Percentiles rank a stretch among this genome's conserved stretches.
Evolutionary conservation across 306 rosid species (phyloP).

Genomic region (Castanea crenata): DNA sequence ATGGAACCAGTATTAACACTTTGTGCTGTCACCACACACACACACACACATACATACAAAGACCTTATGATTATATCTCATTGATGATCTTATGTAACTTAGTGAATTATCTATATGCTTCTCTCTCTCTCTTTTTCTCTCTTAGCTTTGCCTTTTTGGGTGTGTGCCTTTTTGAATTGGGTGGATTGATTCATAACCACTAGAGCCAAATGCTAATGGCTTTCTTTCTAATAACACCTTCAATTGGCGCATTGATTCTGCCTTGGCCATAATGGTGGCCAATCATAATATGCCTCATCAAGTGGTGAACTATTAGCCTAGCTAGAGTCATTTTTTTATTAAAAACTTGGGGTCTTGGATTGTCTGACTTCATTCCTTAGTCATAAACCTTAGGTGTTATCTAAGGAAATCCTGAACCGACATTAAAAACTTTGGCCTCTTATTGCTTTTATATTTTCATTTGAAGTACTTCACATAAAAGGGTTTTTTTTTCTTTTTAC

Average conservation of each 20-base stretch:
- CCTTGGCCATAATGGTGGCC: constrained; percentile 22
- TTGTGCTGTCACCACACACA: too few species aligned
- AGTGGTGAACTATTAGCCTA: not conserved
- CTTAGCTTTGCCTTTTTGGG: constrained; percentile 19
- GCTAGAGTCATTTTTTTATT: not conserved
- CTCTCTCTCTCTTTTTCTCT: constrained; percentile 32
- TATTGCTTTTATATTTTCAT: not conserved
- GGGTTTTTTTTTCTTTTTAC: not conserved
- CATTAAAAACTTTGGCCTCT: not conserved
- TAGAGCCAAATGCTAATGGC: constrained; percentile 27
- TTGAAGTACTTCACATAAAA: not conserved
- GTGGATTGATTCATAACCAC: constrained; percentile 54
- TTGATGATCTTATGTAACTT: too few species aligned
- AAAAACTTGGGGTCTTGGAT: not conserved
- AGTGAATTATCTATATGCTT: not conserved
- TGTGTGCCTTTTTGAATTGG: constrained; percentile 35
- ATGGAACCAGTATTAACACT: too few species aligned
- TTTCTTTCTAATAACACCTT: constrained; percentile 20
- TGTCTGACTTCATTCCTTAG: not conserved
- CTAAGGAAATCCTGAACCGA: not conserved
- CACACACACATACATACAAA: too few species aligned
- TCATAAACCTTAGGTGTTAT: not conserved
- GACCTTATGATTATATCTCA: too few species aligned
- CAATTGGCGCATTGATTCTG: constrained; percentile 13
- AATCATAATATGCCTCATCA: constrained; percentile 31